These are phyloP conservation scores for Phytophthora multivora DNA, from an alignment of 352 stramenopile genomes.

Conservation along the genomic window DNA sequence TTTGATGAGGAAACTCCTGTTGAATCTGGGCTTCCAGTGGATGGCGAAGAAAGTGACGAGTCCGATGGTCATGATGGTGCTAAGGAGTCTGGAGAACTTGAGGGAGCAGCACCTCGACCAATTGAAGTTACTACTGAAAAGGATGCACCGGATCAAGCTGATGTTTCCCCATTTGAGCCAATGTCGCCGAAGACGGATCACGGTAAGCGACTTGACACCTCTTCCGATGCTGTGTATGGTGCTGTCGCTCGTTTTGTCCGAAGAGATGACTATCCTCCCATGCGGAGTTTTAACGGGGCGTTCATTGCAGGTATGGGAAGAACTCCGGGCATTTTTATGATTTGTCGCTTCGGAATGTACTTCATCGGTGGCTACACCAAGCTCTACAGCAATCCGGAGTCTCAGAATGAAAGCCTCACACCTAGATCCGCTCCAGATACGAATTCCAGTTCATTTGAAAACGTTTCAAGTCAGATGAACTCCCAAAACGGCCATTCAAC, in stretches of 20 bases:
- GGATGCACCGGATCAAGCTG: not conserved
- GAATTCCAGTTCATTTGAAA: conserved; percentile 1
- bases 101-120: not conserved
- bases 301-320: conserved; percentile 69
- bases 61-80: conserved; percentile 36
- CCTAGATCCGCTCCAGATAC: not conserved
- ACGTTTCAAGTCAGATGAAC: conserved; percentile 5
- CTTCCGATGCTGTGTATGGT: conserved; percentile 57
- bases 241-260: conserved; percentile 66
- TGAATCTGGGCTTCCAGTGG: not conserved
- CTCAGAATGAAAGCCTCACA: not conserved
- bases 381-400: conserved; percentile 33
- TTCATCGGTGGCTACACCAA: conserved; percentile 76
- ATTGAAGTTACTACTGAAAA: not conserved
- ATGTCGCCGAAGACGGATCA: conserved; percentile 24
- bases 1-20: conserved; percentile 29
- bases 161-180: conserved; percentile 2
- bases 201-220: conserved; percentile 49
- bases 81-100: not conserved
- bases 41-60: conserved; percentile 33
- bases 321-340: conserved; percentile 54
- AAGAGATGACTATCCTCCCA: conserved; percentile 65
- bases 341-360: conserved; percentile 61
- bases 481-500: conserved; percentile 11
- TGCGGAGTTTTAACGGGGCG: conserved; percentile 59